Base-by-base conservation (phyloP, 106 monocot species). In the Dioscorea zingiberensis region DNA sequence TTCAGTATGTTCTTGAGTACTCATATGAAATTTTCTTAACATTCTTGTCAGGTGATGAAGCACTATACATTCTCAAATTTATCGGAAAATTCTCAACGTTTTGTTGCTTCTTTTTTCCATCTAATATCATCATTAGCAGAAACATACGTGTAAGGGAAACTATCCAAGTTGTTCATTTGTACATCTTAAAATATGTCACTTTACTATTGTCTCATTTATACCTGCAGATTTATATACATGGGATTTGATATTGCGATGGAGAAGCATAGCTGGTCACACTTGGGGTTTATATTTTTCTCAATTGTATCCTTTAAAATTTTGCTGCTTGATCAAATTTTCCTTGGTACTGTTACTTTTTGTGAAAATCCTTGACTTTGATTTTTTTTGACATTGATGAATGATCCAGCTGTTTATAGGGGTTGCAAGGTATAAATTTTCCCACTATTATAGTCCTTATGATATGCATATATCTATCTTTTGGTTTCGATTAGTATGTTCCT, bases 231-330 rank as follows among this genome's bases (percentile, higher is more conserved):
- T 72, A 98, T 98, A 81, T 98, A 98, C 57, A 92, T 98, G 97
- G 97, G 97, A 17, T 86, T 98, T 60, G 91, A 98, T 69, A 98
- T 98, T 76, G 92, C 92, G 27, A 92, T 98, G 84, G 91, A 98
- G 74, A 70, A 92, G 54, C 97, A 98, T 79, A 98, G 97, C 80
- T 98, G 92, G 97, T 92, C 97, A n/a, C 97, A 98, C 30, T 27
- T 92, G 46, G 86, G 97, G 12, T 98, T 98, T 77, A 98, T 98
- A 53, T 83, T 98, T 73, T 98, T 83, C 78, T 89, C 97, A 70
- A 92, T 98, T 80, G 97, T 98, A 98, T 98, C 97, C 97, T 89
- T 65, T 51, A 44, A 29, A n/a, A 53, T 66, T 32, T 18, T 17
- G 63, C 55, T 17, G 58, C 55, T 19, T 15, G 13, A 47, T 25